Conservation (phyloP, 1,284 basidiomycete genomes). For the Coniophora puteana region DNA sequence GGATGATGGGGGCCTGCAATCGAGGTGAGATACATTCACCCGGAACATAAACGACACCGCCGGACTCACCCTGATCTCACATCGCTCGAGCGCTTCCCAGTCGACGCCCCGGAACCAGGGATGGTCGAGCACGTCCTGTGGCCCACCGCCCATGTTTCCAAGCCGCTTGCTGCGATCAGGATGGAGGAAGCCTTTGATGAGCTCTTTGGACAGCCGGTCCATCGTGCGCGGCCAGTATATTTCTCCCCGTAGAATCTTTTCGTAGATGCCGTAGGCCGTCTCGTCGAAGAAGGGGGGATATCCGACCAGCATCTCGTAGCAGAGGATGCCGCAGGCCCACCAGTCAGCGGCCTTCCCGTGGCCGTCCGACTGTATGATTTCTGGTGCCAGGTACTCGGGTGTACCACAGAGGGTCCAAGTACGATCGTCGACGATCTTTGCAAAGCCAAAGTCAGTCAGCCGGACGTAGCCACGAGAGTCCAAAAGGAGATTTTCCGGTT, state of each 20-base stretch:
- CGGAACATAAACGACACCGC: conserved; percentile 9
- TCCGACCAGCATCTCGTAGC: conserved; percentile 97
- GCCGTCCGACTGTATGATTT: conserved; percentile 95
- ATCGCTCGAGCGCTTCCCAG: conserved; percentile 78
- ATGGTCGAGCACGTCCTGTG: conserved; percentile 90
- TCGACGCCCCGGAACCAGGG: conserved; percentile 95
- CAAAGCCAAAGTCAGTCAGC: conserved; percentile 97
- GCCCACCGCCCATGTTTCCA: conserved; percentile 92
- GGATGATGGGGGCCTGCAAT: conserved; percentile 74
- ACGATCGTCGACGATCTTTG: conserved; percentile 97
- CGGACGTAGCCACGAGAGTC: conserved; percentile 96
- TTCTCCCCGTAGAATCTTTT: conserved; percentile 90
- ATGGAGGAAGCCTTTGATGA: conserved; percentile 85
- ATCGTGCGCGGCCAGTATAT: conserved; percentile 92
- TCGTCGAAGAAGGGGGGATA: conserved; percentile 94
- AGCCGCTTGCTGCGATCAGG: conserved; percentile 92
- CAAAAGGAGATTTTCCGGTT: conserved; percentile 95
- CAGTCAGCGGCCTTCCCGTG: conserved; percentile 99
- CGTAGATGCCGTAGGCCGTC: conserved; percentile 92
- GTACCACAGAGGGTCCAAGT: conserved; percentile 99
- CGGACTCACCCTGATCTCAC: conserved; percentile 74
- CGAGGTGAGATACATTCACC: conserved; percentile 4
- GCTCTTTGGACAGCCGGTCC: conserved; percentile 70
- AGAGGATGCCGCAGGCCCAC: conserved; percentile 97
- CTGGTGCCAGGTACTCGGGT: conserved; percentile 94